phyloP scores from a whole-genome alignment of 2,329 filamentous ascomycete genomes.

The Cytospora paraplurivora region DNA sequence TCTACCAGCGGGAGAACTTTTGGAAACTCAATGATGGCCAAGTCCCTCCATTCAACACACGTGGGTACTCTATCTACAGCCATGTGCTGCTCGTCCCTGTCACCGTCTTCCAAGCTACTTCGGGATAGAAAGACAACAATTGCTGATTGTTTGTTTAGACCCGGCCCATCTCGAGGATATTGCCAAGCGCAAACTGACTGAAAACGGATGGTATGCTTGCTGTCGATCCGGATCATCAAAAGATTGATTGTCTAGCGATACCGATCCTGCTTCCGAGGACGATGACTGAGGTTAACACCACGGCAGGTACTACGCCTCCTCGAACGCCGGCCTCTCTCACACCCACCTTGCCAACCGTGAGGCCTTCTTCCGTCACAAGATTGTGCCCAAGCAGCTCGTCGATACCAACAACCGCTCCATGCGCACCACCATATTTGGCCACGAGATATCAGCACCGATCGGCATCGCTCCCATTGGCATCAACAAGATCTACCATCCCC shows the following conservation, averaged over 20 bases:
- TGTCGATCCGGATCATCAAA: background rate
- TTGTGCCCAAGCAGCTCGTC: conserved; percentile 62
- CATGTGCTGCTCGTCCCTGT: background rate
- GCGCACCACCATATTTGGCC: conserved; percentile 59
- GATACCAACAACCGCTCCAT: conserved; percentile 63
- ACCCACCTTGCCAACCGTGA: conserved; percentile 60
- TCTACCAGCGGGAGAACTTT: conserved; percentile 35
- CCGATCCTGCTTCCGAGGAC: background rate
- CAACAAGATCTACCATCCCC: conserved; percentile 64
- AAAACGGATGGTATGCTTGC: conserved; percentile 53
- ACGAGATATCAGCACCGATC: conserved; percentile 60
- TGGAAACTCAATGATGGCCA: conserved; percentile 34
- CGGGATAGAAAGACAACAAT: background rate
- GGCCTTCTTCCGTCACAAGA: conserved; percentile 65
- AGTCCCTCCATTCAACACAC: conserved; percentile 33
- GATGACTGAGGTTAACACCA: background rate
- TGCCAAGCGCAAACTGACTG: conserved; percentile 57
- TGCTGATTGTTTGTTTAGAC: conserved; percentile 39
- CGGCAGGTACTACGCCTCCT: conserved; percentile 54
- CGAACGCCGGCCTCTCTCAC: conserved; percentile 56
- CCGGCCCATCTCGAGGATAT: conserved; percentile 60
- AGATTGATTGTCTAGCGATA: background rate
- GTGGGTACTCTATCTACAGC: conserved; percentile 20
- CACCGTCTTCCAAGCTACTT: background rate
- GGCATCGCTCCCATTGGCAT: conserved; percentile 68